Conservation (phyloP, 2,329 filamentous ascomycete species). For the Thielaviopsis musarum region DNA sequence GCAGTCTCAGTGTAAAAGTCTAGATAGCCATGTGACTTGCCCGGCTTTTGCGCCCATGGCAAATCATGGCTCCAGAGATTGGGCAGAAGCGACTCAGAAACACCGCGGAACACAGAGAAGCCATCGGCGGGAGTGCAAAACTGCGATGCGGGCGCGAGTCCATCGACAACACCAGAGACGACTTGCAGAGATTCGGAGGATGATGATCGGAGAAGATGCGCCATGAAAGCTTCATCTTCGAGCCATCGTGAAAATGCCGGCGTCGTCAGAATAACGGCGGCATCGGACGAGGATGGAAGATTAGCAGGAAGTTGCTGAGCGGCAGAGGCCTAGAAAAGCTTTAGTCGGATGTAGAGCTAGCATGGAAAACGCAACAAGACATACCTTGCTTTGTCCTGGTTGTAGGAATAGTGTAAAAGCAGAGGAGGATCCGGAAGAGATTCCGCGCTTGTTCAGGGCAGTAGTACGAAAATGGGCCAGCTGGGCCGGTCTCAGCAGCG, state of each 20-base stretch:
- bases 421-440: neutral
- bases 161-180: slow-evolving; percentile 39
- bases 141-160: slow-evolving; percentile 24
- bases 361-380: neutral
- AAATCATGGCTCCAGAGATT: slow-evolving; percentile 1
- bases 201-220: slow-evolving; percentile 12
- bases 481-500: neutral
- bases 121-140: slow-evolving; percentile 4
- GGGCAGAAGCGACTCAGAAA: slow-evolving; percentile 5
- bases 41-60: slow-evolving; percentile 2
- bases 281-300: neutral
- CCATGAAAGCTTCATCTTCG: slow-evolving; percentile 27
- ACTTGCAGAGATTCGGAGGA: slow-evolving; percentile 24
- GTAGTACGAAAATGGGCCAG: neutral
- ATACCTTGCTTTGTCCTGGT: neutral
- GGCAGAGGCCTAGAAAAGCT: neutral
- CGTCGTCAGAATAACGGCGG: slow-evolving; percentile 30
- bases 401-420: neutral
- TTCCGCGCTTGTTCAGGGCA: neutral
- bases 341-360: neutral
- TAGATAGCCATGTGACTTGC: slow-evolving; percentile 7
- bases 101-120: slow-evolving; percentile 12
- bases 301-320: neutral
- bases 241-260: slow-evolving; percentile 31
- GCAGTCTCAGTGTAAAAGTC: neutral